Base-by-base conservation (phyloP, 768 basidiomycete species). In the Phanerodontia chrysosporium region DNA sequence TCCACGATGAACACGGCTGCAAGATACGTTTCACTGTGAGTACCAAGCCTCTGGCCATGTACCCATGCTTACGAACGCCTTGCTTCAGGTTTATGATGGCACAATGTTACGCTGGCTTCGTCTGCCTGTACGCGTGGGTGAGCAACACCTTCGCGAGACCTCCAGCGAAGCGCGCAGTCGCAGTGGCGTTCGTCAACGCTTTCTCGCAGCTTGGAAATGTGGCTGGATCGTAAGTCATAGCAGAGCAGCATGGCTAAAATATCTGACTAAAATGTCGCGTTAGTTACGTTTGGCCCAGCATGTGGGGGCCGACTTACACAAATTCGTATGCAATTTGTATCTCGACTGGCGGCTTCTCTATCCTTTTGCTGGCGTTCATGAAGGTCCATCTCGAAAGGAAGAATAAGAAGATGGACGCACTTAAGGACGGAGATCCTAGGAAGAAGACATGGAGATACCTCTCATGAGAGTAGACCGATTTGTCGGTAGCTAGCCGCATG, bases 131-230 rank as follows among this genome's bases (percentile, higher is more conserved):
- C 66, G 72, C 79, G 3, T 81, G 80, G 83, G 75, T 80, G 55
- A 79, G 78, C 56, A 82, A 78, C 62, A 78, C 79, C 12, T 77
- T 96, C 72, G 83, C 91, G 30, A 81, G 83, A 16, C 86, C 93
- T 32, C 80, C 91, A 2, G 85, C 87, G 21, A 95, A 95, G 72
- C 86, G 93, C 4, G 89, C 93, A 0, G 87, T 94, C 10, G 87
- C 87, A 5, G 77, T 96, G 42, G 93, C 91, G 0, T 73, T 92
- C 61, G 82, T 93, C 65, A 93, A 95, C 69, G 83, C 86, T 29
- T 83, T 91, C 65, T 87, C 88, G 2, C 86, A 91, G 66, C 76
- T 90, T 1, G 94, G 94, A 1, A 95, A 95, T 72, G 79, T 96
- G 30, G 75, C 85, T 39, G 94, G 94, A 64, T 86, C 91, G 35